A percentile compares a stretch with the other conserved stretches of the same genome.
phyloP scores from a whole-genome alignment of 2,329 filamentous ascomycete genomes.

The Aureobasidium namibiae region DNA sequence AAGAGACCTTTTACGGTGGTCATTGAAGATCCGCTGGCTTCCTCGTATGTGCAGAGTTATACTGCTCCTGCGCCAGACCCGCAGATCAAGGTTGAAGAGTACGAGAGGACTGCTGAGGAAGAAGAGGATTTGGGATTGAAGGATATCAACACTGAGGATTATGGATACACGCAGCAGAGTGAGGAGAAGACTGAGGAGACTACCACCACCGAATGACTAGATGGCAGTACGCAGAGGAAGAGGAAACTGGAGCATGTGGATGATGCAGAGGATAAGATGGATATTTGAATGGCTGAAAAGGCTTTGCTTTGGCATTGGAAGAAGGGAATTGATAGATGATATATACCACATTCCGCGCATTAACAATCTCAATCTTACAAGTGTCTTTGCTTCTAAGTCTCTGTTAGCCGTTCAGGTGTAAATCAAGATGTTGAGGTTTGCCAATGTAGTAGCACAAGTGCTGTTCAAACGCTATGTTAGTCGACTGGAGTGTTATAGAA shows the following conservation, averaged over 20 bases:
- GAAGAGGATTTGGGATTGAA: slow-evolving; percentile 84
- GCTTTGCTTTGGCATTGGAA: background rate
- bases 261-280: slow-evolving; percentile 10
- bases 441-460: no score
- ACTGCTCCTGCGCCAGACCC: slow-evolving; percentile 72
- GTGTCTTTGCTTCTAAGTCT: no score
- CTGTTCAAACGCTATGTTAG: no score
- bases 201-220: slow-evolving; percentile 5
- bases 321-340: no score
- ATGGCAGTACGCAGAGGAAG: background rate
- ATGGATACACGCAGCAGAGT: slow-evolving; percentile 31
- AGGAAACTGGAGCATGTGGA: slow-evolving; percentile 11
- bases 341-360: no score
- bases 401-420: no score
- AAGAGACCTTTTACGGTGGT: slow-evolving; percentile 74
- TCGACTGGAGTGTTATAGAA: no score
- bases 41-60: slow-evolving; percentile 88
- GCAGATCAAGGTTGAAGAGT: slow-evolving; percentile 73
- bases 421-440: no score
- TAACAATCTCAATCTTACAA: no score
- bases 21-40: slow-evolving; percentile 79
- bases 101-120: slow-evolving; percentile 81
- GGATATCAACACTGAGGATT: slow-evolving; percentile 90
- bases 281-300: background rate
- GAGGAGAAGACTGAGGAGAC: background rate